These are phyloP conservation scores for Linderniella brevidens DNA, from an alignment of 257 asterid species.

Conservation along the genomic window DNA sequence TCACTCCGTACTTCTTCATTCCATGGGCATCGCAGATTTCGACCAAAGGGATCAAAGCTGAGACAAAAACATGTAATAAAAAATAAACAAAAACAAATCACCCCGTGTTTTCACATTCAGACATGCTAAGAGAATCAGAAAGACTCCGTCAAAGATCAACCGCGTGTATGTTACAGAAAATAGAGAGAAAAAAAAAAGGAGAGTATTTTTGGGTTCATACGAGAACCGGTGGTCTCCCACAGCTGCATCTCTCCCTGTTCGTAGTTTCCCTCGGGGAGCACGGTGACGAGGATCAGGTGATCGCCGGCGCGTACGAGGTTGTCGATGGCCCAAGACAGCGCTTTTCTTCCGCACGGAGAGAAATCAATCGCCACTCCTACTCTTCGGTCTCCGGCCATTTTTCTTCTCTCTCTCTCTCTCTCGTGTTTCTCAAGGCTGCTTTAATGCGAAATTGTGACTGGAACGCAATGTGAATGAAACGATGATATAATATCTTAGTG, in stretches of 20 bases:
- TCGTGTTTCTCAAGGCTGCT: neutral
- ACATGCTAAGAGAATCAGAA: too few relatives aligned
- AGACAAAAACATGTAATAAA: conserved; percentile 5
- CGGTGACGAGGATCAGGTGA: conserved; percentile 47
- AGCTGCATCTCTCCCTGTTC: conserved; percentile 92
- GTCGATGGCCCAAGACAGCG: conserved; percentile 60
- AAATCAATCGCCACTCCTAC: conserved; percentile 83
- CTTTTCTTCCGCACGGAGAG: conserved; percentile 68
- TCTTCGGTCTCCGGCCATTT: conserved; percentile 15
- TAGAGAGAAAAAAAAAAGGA: neutral
- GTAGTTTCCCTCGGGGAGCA: conserved; percentile 49
- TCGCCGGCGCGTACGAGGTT: conserved; percentile 52
- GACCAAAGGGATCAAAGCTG: conserved; percentile 66
- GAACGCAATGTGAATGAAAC: too few relatives aligned
- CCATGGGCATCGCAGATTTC: conserved; percentile 29
- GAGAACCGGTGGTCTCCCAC: conserved; percentile 89
- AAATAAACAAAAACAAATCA: neutral
- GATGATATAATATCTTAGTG: too few relatives aligned
- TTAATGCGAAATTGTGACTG: too few relatives aligned
- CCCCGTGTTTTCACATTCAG: too few relatives aligned
- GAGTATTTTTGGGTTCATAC: conserved; percentile 24
- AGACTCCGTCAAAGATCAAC: too few relatives aligned
- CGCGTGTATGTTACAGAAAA: too few relatives aligned
- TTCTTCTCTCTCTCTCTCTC: conserved; percentile 14
- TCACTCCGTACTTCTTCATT: conserved; percentile 61